These are phyloP conservation scores for Pleurotus giganteus DNA, from an alignment of 768 basidiomycete species.

Conservation along the genomic window DNA sequence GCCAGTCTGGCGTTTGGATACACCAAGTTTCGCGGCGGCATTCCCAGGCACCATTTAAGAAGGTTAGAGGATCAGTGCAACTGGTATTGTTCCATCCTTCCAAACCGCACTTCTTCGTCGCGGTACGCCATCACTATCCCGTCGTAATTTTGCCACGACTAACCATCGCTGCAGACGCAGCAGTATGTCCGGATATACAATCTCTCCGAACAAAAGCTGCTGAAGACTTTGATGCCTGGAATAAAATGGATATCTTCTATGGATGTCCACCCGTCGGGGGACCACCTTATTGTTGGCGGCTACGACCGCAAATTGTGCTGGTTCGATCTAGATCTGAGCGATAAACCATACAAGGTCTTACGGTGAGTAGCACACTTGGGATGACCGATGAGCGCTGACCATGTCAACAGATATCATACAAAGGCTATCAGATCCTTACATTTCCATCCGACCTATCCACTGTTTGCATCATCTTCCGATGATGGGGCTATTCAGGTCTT, in stretches of 20 bases:
- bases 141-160: conserved; percentile 11
- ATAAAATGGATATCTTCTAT: conserved; percentile 97
- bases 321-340: conserved; percentile 97
- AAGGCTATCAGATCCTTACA: conserved; percentile 90
- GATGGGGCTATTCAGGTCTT: conserved; percentile 97
- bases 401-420: conserved; percentile 76
- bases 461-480: conserved; percentile 96
- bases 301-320: conserved; percentile 98
- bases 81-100: conserved; percentile 91
- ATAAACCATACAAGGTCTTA: conserved; percentile 95
- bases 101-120: conserved; percentile 97
- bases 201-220: conserved; percentile 85
- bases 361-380: conserved; percentile 49
- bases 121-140: conserved; percentile 52
- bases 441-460: conserved; percentile 92
- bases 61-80: conserved; percentile 89
- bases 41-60: conserved; percentile 97
- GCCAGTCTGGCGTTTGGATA: conserved; percentile 88
- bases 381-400: background rate
- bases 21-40: conserved; percentile 92
- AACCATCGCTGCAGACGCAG: conserved; percentile 66
- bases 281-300: conserved; percentile 95
- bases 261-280: conserved; percentile 94
- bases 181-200: conserved; percentile 96
- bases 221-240: conserved; percentile 94